A percentile compares a stretch with the other conserved stretches of the same genome.
phyloP scores from a whole-genome alignment of 129 eudicot genomes.

The Lactuca sativa region DNA sequence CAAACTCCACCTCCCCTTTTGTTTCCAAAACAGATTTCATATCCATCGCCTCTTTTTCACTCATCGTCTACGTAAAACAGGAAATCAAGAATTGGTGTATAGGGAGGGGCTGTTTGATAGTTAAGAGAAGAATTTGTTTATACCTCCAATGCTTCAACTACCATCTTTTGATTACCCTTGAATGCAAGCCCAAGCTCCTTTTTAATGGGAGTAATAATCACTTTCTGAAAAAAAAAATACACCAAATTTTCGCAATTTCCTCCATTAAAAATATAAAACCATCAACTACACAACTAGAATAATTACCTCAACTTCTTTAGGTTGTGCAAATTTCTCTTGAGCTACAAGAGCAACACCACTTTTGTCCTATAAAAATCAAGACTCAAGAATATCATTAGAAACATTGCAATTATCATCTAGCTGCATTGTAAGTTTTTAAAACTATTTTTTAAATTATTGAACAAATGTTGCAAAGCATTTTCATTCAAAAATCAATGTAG shows the following conservation, averaged over 20 bases:
- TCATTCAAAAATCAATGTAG: no score
- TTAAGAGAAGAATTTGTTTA: neutral
- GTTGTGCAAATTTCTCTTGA: slow-evolving; percentile 53
- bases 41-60: slow-evolving; percentile 67
- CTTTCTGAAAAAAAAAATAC: slow-evolving; percentile 32
- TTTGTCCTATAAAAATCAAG: slow-evolving; percentile 42
- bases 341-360: slow-evolving; percentile 67
- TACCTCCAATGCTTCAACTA: slow-evolving; percentile 66
- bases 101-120: no score
- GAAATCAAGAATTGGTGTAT: no score
- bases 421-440: no score
- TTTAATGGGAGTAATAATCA: slow-evolving; percentile 52
- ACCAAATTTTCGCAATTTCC: neutral
- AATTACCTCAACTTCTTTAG: slow-evolving; percentile 66
- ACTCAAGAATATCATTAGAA: neutral
- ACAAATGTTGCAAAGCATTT: no score
- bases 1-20: slow-evolving; percentile 64
- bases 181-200: slow-evolving; percentile 71
- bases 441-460: no score
- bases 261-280: neutral
- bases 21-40: slow-evolving; percentile 57
- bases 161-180: slow-evolving; percentile 63
- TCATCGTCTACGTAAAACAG: slow-evolving; percentile 42
- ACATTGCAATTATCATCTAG: neutral
- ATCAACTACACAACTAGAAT: neutral